These are phyloP conservation scores for Salix viminalis DNA, from an alignment of 345 rosid genomes.

Conservation along the genomic window DNA sequence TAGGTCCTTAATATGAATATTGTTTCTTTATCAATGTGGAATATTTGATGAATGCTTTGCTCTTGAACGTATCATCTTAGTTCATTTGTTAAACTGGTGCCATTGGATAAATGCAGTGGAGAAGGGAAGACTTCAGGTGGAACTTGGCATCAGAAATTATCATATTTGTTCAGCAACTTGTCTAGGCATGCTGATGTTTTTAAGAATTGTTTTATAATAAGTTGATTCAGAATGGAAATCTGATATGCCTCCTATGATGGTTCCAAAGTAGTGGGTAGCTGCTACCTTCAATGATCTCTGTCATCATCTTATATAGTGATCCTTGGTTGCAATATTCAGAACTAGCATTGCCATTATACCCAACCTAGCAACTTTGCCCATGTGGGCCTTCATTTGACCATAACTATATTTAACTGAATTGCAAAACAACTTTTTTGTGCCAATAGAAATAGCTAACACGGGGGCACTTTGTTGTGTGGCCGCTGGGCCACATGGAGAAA, in stretches of 20 bases:
- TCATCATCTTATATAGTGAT: slow-evolving; percentile 1
- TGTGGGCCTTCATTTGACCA: slow-evolving; percentile 16
- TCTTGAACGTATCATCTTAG: not conserved
- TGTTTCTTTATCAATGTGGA: not conserved
- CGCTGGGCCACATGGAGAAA: slow-evolving; percentile 86
- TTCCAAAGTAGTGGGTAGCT: not conserved
- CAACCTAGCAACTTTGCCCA: not conserved
- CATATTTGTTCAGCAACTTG: not conserved
- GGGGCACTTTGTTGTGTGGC: slow-evolving; percentile 96
- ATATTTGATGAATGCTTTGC: not conserved
- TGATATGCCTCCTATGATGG: slow-evolving; percentile 4
- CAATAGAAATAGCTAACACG: slow-evolving; percentile 67
- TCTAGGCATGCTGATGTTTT: not conserved
- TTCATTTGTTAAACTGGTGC: slow-evolving; percentile 10
- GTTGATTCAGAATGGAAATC: not conserved
- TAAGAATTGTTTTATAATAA: not conserved
- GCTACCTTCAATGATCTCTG: slow-evolving; percentile 14
- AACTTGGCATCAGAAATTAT: slow-evolving; percentile 4
- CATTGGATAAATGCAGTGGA: slow-evolving; percentile 12
- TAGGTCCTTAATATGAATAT: not conserved
- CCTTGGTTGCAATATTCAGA: slow-evolving; percentile 1
- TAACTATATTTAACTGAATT: slow-evolving; percentile 11
- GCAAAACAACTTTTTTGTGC: slow-evolving; percentile 23
- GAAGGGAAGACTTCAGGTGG: not conserved
- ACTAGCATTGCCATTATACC: not conserved